phyloP scores from a whole-genome alignment of 129 eudicot species.

The Erigeron canadensis region DNA sequence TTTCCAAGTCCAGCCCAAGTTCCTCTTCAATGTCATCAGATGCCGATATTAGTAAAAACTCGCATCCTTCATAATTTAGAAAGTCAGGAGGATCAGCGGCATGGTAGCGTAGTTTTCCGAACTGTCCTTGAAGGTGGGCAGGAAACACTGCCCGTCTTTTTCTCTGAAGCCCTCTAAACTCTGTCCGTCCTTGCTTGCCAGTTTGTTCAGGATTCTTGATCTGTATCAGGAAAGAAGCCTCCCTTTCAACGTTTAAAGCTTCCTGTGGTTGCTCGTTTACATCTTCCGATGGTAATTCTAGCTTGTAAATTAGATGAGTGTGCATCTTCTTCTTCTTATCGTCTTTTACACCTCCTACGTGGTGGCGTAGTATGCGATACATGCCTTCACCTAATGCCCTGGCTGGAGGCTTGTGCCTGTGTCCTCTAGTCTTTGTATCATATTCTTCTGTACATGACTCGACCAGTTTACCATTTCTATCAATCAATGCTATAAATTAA shows the following conservation, averaged over 20 bases:
- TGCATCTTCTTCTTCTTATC: constrained; percentile 27
- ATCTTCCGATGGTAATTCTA: constrained; percentile 34
- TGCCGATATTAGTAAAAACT: constrained; percentile 34
- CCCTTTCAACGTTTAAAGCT: constrained; percentile 35
- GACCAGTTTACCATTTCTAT: too few species aligned
- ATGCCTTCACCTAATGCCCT: constrained; percentile 55
- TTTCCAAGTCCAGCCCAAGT: constrained; percentile 40
- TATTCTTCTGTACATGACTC: constrained; percentile 35
- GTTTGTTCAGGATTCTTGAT: constrained; percentile 40
- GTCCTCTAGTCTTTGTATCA: constrained; percentile 43
- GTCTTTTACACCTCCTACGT: neutral
- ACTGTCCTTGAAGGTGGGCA: constrained; percentile 43
- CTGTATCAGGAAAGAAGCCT: constrained; percentile 46
- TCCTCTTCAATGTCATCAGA: constrained; percentile 44
- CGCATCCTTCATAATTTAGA: constrained; percentile 36
- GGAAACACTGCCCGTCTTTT: constrained; percentile 43
- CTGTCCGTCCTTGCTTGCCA: neutral
- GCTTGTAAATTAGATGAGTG: constrained; percentile 48
- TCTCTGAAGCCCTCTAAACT: constrained; percentile 29
- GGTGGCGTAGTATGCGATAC: constrained; percentile 44
- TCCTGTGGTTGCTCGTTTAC: constrained; percentile 35
- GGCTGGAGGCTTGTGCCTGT: constrained; percentile 41
- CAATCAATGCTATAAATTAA: too few species aligned
- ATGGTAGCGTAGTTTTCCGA: constrained; percentile 36
- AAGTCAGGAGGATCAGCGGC: constrained; percentile 49